Evolutionary conservation across 202 grass and related monocot species (phyloP).

Genomic region (Hordeum pubiflorum): DNA sequence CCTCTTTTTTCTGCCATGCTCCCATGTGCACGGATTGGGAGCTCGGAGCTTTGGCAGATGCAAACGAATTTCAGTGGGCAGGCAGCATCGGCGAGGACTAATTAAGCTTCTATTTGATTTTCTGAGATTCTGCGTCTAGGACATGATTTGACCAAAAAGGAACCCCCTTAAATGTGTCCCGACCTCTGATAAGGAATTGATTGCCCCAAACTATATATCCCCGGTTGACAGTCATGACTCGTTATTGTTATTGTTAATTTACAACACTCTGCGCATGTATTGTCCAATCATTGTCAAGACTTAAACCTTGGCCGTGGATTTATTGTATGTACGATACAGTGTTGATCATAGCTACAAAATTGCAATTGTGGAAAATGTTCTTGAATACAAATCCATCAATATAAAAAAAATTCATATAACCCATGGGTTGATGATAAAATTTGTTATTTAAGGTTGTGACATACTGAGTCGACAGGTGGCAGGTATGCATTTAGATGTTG

Average conservation of each 20-base stretch:
- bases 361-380: background rate
- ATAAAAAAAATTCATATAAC: background rate
- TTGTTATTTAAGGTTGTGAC: constrained; percentile 9
- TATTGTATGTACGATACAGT: too few relatives aligned
- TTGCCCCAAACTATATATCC: too few relatives aligned
- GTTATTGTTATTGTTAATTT: background rate
- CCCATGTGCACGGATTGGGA: background rate
- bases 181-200: background rate
- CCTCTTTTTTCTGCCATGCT: background rate
- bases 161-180: too few relatives aligned
- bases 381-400: background rate
- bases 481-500: constrained; percentile 58
- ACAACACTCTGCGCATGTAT: background rate
- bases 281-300: too few relatives aligned
- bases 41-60: background rate
- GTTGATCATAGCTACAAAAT: too few relatives aligned
- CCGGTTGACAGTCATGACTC: background rate
- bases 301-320: too few relatives aligned
- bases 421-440: background rate
- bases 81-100: too few relatives aligned
- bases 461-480: constrained; percentile 44
- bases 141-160: background rate
- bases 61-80: background rate
- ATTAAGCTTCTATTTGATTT: background rate
- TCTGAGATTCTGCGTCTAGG: background rate